Evolutionary conservation across 2,329 filamentous ascomycete species (phyloP), one percentile per base, ranked within the genome.

Genomic region (Microsporum canis): DNA sequence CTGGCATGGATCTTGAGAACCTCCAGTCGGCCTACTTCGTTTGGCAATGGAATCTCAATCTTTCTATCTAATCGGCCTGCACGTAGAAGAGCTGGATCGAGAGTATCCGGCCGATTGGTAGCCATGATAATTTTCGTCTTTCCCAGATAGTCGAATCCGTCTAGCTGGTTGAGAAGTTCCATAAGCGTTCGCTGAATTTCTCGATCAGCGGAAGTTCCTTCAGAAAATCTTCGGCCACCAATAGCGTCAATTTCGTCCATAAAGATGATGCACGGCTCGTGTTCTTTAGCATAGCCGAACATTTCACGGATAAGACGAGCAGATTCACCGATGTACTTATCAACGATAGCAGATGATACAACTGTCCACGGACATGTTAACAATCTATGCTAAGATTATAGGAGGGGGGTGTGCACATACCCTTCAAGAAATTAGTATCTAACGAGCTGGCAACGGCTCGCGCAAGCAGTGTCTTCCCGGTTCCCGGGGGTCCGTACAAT

Each of bases 81-180:
- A 77, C 91, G 85, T 57, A 96, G 83, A 68, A 96, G 81, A 1
- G 91, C 91, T 31, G 91, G 91, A 71, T 96, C 91, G 41, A 96
- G 84, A 0, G 91, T 96, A 74, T 96, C 91, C n/a, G 91, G 91
- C 76, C 91, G 82, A 80, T 96, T 96, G 59, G 91, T 96, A 41
- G 91, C 94, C 95, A 99, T 99, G 79, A 99, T 99, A 74, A 99
- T 99, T 81, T 99, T 99, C 60, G 94, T 99, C 82, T 99, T 96
- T 68, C 95, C 94, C 41, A 99, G 83, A 78, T 99, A 99, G 78
- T 99, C 94, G 79, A 99, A 99, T 67, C 95, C 94, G 73, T 99
- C 94, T 60, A 99, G 85, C 76, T 99, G 94, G 77, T 99, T 99
- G 65, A 99, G 87, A 60, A 99, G 82, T 76, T 99, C 94, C 94